Base-by-base conservation (phyloP, 192 early-diverging fungal genomes). In the Chytriomyces hyalinus region DNA sequence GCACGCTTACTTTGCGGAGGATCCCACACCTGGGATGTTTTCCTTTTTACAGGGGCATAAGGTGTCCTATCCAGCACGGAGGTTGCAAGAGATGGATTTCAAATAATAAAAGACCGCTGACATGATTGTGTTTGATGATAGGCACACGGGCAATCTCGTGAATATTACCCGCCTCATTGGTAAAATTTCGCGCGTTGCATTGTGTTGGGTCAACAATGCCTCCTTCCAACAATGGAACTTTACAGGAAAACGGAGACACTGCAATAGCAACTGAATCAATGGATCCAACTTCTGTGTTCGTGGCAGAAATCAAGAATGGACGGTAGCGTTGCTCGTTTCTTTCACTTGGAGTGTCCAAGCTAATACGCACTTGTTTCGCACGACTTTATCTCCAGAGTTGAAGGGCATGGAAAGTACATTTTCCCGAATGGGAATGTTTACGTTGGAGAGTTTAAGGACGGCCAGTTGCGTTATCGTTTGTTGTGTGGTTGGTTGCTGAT, bases 1-100 rank as follows among this genome's bases (percentile, higher is more conserved):
- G 28, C 96, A 98, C 80, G 92, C 93, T 67, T 98, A 97, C 80
- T 87, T 98, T 59, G 45, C n/a, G 8, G 82, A 87, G 62, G 83
- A 84, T 28, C 86, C 86, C 9, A 46, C 22, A 2, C 85, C 86
- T 10, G 22, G 51, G 6, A 63, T 81, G 72, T 80, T 86, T 24
- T n/a, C 69, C 15, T 71, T 71, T 57, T 15, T 51, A 82, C 66
- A n/a, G 59, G 24, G 48, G 15, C 46, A 11, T 26, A 45, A 70
- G 24, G 65, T 77, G 28, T 6, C 48, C 24, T 77, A 77, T 50
- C 75, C 69, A 9, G 45, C 24, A 26, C 10, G 69, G 47, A 51
- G 50, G 26, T 59, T 71, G n/a, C 69, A 71, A 71, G 44, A 45
- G 6, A 49, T 49, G 20, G 69, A 71, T 71, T 67, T 67, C 45